phyloP scores from a whole-genome alignment of 495 filamentous ascomycete species.

The Aspergillus cristatus region DNA sequence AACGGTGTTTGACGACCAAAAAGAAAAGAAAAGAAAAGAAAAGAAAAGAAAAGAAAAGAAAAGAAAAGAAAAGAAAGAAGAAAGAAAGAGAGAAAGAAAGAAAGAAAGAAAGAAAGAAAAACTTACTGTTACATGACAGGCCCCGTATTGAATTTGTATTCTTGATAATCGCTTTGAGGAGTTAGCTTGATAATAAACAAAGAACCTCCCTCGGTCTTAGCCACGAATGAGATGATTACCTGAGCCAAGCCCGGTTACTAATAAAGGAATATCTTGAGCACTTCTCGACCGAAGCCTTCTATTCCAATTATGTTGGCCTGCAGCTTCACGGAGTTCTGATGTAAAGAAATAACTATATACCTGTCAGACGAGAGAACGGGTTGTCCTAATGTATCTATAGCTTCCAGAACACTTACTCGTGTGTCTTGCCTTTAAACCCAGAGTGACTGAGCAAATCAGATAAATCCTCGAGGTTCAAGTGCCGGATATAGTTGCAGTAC shows the following conservation, averaged over 20 bases:
- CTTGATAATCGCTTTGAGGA: slow-evolving; percentile 33
- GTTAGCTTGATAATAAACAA: slow-evolving; percentile 5
- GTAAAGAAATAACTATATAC: slow-evolving; percentile 40
- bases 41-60: no score
- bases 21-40: no score
- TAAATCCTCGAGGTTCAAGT: slow-evolving; percentile 54
- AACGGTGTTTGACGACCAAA: slow-evolving; percentile 1
- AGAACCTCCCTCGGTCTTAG: background rate
- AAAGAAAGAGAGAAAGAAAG: no score
- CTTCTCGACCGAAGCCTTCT: slow-evolving; percentile 15
- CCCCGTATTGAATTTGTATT: slow-evolving; percentile 44
- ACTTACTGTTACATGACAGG: slow-evolving; percentile 36
- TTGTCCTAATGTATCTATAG: background rate
- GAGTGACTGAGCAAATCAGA: slow-evolving; percentile 46
- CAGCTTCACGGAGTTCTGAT: slow-evolving; percentile 32
- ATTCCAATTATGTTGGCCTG: slow-evolving; percentile 14
- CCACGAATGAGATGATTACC: slow-evolving; percentile 4
- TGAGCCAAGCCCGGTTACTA: slow-evolving; percentile 13
- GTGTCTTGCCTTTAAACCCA: slow-evolving; percentile 25
- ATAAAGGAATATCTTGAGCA: slow-evolving; percentile 8
- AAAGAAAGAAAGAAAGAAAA: no score
- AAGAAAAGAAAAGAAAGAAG: no score
- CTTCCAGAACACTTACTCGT: slow-evolving; percentile 20
- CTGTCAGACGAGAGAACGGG: slow-evolving; percentile 2
- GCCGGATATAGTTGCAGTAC: slow-evolving; percentile 59